A percentile compares a stretch with the other conserved stretches of the same genome.
Evolutionary conservation across 164 flowering plant species (phyloP).

Genomic region (Sedum album): DNA sequence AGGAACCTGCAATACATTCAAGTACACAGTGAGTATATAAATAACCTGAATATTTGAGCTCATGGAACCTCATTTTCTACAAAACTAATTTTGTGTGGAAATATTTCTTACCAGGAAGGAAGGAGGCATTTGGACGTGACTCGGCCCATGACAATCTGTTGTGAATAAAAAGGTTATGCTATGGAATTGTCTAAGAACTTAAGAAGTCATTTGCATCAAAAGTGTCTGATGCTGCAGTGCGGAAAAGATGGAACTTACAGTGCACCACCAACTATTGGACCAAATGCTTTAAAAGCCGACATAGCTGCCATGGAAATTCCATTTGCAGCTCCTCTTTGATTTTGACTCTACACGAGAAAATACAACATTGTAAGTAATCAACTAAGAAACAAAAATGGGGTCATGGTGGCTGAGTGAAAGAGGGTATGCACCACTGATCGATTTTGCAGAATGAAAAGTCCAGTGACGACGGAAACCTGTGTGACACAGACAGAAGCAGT

Average conservation of each 20-base stretch:
- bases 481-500: neutral
- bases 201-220: no score
- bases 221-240: no score
- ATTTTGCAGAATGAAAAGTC: conserved; percentile 47
- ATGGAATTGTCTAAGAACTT: no score
- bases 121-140: neutral
- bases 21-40: neutral
- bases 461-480: conserved; percentile 45
- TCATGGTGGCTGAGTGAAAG: neutral
- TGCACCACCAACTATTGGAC: conserved; percentile 51
- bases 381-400: neutral
- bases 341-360: conserved; percentile 17
- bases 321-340: conserved; percentile 45
- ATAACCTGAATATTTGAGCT: neutral
- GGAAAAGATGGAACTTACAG: conserved; percentile 26
- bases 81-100: neutral
- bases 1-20: neutral
- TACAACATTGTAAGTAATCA: neutral
- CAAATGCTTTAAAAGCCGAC: conserved; percentile 51
- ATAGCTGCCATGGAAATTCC: conserved; percentile 46
- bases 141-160: conserved; percentile 7
- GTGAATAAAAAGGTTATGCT: neutral
- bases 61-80: no score
- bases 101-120: conserved; percentile 5
- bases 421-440: conserved; percentile 39